These are phyloP conservation scores for Populus nigra DNA, from an alignment of 345 rosid species.

Conservation along the genomic window DNA sequence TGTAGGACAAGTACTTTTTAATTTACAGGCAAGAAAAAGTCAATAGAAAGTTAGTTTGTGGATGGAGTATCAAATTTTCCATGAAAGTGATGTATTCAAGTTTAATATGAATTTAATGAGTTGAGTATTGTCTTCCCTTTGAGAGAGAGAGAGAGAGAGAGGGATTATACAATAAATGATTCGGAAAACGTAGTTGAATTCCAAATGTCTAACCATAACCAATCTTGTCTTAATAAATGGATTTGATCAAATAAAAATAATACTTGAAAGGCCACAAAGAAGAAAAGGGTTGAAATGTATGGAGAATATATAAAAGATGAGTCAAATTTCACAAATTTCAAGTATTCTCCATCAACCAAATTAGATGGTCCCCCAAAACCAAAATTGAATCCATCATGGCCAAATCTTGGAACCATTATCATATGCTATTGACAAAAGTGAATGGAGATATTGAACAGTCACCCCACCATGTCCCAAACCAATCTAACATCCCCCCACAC, in stretches of 20 bases:
- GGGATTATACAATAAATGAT: neutral
- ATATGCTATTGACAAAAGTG: constrained; percentile 22
- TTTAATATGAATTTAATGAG: neutral
- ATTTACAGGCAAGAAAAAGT: neutral
- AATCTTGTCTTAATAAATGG: neutral
- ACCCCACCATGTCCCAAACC: constrained; percentile 22
- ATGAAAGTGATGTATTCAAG: neutral
- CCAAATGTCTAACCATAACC: neutral
- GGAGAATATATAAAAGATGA: neutral
- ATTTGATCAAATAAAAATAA: neutral
- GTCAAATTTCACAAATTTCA: constrained; percentile 4
- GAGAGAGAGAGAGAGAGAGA: neutral
- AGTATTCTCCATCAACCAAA: neutral
- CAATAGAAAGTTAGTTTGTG: neutral
- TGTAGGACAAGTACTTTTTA: neutral
- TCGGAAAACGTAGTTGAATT: neutral
- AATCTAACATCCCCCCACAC: constrained; percentile 19
- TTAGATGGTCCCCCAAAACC: constrained; percentile 13
- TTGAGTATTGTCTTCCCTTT: neutral
- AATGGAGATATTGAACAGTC: constrained; percentile 18
- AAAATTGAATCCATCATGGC: constrained; percentile 5
- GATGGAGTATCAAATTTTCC: neutral
- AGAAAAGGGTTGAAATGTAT: neutral
- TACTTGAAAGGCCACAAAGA: neutral
- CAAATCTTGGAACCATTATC: constrained; percentile 20